Conservation (phyloP, 345 rosid species). For the Eucalyptus tenuipes region DNA sequence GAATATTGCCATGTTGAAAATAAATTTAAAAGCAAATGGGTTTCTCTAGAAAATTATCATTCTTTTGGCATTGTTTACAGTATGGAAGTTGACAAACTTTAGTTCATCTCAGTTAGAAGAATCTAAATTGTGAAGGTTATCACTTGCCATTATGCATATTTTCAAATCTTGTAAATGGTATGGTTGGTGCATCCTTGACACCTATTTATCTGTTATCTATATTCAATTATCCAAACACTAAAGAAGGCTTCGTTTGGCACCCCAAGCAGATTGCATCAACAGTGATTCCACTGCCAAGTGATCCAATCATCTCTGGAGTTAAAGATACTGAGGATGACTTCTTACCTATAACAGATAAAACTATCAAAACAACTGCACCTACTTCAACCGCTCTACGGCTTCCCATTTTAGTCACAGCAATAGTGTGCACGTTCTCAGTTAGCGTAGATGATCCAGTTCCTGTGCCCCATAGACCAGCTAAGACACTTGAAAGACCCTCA, state of each 20-base stretch:
- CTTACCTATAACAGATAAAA: constrained; percentile 78
- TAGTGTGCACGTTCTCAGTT: constrained; percentile 95
- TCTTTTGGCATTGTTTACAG: neutral
- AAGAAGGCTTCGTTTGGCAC: neutral
- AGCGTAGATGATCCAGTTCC: constrained; percentile 94
- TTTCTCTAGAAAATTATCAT: neutral
- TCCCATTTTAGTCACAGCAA: constrained; percentile 98
- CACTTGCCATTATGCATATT: neutral
- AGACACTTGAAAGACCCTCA: constrained; percentile 77
- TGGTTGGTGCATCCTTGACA: neutral
- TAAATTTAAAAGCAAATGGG: neutral
- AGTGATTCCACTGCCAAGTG: neutral
- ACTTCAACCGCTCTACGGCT: constrained; percentile 90
- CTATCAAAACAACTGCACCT: constrained; percentile 67
- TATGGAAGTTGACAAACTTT: neutral
- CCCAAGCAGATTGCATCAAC: neutral
- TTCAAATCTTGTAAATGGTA: neutral
- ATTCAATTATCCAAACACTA: neutral
- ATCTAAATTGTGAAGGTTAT: neutral
- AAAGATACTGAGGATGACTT: neutral
- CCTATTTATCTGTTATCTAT: neutral
- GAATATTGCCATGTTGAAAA: neutral
- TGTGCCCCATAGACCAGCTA: constrained; percentile 99
- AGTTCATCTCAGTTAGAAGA: neutral
- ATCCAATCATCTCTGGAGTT: neutral